Conservation (phyloP, 345 rosid genomes). For the Adansonia digitata region DNA sequence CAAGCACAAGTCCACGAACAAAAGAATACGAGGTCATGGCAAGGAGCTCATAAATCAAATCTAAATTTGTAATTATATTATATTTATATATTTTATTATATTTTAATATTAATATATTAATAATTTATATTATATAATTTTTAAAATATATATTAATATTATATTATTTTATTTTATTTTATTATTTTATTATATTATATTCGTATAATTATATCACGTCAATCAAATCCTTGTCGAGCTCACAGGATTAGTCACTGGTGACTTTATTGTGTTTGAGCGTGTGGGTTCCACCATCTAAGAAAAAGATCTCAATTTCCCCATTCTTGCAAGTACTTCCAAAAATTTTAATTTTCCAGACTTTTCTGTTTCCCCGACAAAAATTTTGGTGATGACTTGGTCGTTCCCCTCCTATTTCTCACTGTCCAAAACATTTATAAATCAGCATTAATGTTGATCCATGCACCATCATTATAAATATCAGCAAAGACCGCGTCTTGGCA, state of each 20-base stretch:
- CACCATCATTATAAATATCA: slow-evolving; percentile 16
- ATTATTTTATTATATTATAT: too few relatives aligned
- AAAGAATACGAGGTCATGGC: slow-evolving; percentile 7
- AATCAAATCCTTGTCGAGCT: too few relatives aligned
- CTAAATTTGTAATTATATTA: too few relatives aligned
- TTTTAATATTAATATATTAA: too few relatives aligned
- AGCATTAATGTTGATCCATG: not conserved
- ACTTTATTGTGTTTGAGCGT: slow-evolving; percentile 29
- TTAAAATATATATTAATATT: too few relatives aligned
- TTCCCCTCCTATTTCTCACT: not conserved
- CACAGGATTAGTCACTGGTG: too few relatives aligned
- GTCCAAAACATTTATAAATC: not conserved
- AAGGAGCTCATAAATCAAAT: not conserved
- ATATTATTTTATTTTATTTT: too few relatives aligned
- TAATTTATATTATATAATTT: too few relatives aligned
- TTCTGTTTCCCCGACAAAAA: not conserved
- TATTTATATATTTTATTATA: too few relatives aligned
- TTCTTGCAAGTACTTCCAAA: not conserved
- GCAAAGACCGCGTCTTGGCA: not conserved
- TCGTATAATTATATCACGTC: too few relatives aligned
- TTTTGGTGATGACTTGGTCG: slow-evolving; percentile 14
- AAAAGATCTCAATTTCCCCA: not conserved
- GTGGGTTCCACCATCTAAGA: slow-evolving; percentile 37
- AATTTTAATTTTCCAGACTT: not conserved
- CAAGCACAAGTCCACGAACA: slow-evolving; percentile 18